Percentiles rank a stretch among this genome's conserved stretches.
These are phyloP conservation scores for Trichophyton equinum DNA, from an alignment of 2,329 filamentous ascomycete species.

Conservation along the genomic window DNA sequence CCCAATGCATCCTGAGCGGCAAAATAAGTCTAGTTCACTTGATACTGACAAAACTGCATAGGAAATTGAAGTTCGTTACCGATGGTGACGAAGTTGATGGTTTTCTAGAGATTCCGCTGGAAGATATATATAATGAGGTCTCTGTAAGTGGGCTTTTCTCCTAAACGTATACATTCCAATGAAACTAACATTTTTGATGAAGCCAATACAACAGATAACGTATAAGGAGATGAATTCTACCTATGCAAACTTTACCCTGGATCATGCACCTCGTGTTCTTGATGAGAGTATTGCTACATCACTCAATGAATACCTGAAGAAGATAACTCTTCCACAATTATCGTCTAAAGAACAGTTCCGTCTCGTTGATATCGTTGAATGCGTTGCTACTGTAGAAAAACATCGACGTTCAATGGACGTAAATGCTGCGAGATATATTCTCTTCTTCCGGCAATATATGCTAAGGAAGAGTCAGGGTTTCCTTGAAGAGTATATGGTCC, in stretches of 20 bases:
- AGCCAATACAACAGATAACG: slow-evolving; percentile 28
- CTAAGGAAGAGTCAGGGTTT: slow-evolving; percentile 54
- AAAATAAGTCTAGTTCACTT: slow-evolving; percentile 59
- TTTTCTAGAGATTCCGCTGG: slow-evolving; percentile 50
- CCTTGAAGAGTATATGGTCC: slow-evolving; percentile 43
- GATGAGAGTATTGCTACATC: slow-evolving; percentile 56
- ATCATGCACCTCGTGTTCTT: slow-evolving; percentile 51
- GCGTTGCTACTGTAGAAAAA: slow-evolving; percentile 68
- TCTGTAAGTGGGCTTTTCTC: slow-evolving; percentile 26
- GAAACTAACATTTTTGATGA: neutral
- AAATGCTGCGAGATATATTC: slow-evolving; percentile 74
- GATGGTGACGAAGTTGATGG: slow-evolving; percentile 71
- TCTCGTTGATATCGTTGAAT: slow-evolving; percentile 72
- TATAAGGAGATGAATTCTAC: slow-evolving; percentile 40
- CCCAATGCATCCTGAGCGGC: slow-evolving; percentile 72
- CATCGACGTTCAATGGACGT: slow-evolving; percentile 82
- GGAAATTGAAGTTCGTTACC: slow-evolving; percentile 67
- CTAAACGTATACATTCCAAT: neutral
- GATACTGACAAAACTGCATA: slow-evolving; percentile 59
- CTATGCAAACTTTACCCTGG: slow-evolving; percentile 39
- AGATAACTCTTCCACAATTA: slow-evolving; percentile 62
- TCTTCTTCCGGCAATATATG: slow-evolving; percentile 74
- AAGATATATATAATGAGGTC: slow-evolving; percentile 36
- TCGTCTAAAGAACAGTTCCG: slow-evolving; percentile 79
- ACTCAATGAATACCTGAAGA: slow-evolving; percentile 66